Evolutionary conservation across 2,329 filamentous ascomycete species (phyloP), one percentile per base, ranked within the genome.

Genomic region (Mariannaea sp.): DNA sequence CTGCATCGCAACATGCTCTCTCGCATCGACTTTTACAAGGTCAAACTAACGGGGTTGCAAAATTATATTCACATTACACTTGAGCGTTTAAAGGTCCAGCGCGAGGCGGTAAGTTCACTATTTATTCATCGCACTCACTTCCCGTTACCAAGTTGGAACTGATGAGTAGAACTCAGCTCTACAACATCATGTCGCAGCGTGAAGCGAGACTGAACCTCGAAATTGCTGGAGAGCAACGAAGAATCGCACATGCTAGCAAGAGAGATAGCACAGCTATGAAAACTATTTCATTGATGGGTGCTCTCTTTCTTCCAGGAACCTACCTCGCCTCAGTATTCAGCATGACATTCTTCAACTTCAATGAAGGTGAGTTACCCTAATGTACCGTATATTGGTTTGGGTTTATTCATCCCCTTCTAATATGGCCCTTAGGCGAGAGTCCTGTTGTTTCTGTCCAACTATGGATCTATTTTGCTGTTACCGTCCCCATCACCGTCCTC

Each of bases 291-390:
- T 75, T 87, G 1, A 78, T 87, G 49, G 84, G 84, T 22, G 82
- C 83, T 33, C 73, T 87, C 33, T 87, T 87, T 61, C 72, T 87
- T 5, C 84, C 84, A 0, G 83, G 83, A 2, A 85, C 83, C 1
- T 85, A 80, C 58, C 75, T 87, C 14, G 79, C 84, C 7, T 86
- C 84, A 1, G 74, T 87, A 19, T 87, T 87, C 61, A 81, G 79
- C 73, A 87, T 86, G 82, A 82, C 82, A 0, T 87, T 87, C 66
- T 87, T 87, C 72, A 79, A 86, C 69, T 86, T 85, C 60, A 78
- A 78, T 58, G 70, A 73, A 32, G 71, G 77, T 76, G 66, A 56
- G 69, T 57, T 48, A 40, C 16, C 32, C 26, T 9, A 20, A 5
- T 10, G 13, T 17, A 6, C n/a, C 9, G 7, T 7, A 20, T 17